Conservation (phyloP, 1,284 basidiomycete species). For the Apiotrichum veenhuisii region DNA sequence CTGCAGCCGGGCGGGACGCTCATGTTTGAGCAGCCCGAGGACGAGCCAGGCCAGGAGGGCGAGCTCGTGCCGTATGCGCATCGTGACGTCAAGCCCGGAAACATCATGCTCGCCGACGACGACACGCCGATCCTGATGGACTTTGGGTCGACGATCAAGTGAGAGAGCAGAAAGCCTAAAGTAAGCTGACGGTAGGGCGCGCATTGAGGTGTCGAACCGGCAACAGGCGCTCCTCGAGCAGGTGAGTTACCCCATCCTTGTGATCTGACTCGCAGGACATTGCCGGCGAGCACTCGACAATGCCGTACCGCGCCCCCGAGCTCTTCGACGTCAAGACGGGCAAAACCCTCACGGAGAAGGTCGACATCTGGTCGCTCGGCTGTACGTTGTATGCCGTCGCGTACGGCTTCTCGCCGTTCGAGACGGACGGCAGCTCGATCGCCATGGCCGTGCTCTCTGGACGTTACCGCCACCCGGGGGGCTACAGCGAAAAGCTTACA, state of each 20-base stretch:
- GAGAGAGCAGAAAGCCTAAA: conserved; percentile 3
- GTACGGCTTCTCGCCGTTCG: conserved; percentile 89
- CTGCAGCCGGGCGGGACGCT: conserved; percentile 27
- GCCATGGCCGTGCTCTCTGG: conserved; percentile 93
- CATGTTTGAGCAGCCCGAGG: conserved; percentile 71
- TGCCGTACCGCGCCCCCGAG: conserved; percentile 93
- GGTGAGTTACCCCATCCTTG: conserved; percentile 46
- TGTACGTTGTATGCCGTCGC: conserved; percentile 87
- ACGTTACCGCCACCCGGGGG: conserved; percentile 68
- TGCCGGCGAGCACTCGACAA: conserved; percentile 90
- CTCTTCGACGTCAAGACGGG: conserved; percentile 94
- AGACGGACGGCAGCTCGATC: conserved; percentile 83
- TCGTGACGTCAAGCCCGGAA: conserved; percentile 94
- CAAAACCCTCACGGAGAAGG: conserved; percentile 79
- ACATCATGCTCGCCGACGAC: conserved; percentile 93
- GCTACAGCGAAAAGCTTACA: conserved; percentile 73
- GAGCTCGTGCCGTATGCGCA: conserved; percentile 84
- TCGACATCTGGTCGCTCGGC: conserved; percentile 94
- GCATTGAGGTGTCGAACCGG: conserved; percentile 59
- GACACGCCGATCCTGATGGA: conserved; percentile 95
- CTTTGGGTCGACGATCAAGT: conserved; percentile 71
- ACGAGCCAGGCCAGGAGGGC: conserved; percentile 50
- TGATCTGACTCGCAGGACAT: conserved; percentile 61
- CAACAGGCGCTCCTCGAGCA: conserved; percentile 82
- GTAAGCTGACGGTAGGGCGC: conserved; percentile 28